A percentile compares a stretch with the other conserved stretches of the same genome.
Conservation (phyloP, 192 early-diverging fungal species). For the Mycoemilia scoparia region DNA sequence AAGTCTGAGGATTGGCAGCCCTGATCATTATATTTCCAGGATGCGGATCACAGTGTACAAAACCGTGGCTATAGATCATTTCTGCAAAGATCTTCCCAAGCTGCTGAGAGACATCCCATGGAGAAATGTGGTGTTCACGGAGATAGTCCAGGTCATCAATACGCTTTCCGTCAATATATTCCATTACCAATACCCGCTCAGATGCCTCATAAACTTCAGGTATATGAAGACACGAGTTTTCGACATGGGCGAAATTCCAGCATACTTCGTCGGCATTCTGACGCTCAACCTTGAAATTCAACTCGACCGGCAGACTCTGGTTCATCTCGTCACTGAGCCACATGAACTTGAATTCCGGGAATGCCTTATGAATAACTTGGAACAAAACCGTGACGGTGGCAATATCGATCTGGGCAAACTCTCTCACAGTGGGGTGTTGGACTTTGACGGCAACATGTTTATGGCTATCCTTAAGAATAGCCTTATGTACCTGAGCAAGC, state of each 20-base stretch:
- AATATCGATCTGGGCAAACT: conserved; percentile 65
- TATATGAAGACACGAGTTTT: conserved; percentile 38
- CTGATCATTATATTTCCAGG: conserved; percentile 74
- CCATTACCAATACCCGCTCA: conserved; percentile 72
- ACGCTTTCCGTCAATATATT: conserved; percentile 52
- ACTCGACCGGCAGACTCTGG: conserved; percentile 62
- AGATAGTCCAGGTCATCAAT: conserved; percentile 64
- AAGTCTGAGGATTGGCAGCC: conserved; percentile 16
- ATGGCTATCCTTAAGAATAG: conserved; percentile 39
- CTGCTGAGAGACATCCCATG: conserved; percentile 51
- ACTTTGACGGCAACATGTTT: conserved; percentile 83
- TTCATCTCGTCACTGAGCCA: conserved; percentile 83
- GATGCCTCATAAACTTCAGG: conserved; percentile 65
- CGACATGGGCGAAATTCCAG: conserved; percentile 33
- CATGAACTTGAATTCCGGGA: conserved; percentile 79
- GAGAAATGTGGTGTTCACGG: conserved; percentile 49
- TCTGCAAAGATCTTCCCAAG: conserved; percentile 61
- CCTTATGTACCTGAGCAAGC: conserved; percentile 82
- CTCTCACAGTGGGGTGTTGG: conserved; percentile 69
- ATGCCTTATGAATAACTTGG: conserved; percentile 42
- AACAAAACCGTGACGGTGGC: conserved; percentile 46
- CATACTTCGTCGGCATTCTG: conserved; percentile 49
- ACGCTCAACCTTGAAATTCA: conserved; percentile 72
- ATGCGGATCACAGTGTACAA: conserved; percentile 86
- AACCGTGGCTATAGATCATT: conserved; percentile 79